Evolutionary conservation across 78 protist species (phyloP).

Genomic region (Trichosphaerium sp.): DNA sequence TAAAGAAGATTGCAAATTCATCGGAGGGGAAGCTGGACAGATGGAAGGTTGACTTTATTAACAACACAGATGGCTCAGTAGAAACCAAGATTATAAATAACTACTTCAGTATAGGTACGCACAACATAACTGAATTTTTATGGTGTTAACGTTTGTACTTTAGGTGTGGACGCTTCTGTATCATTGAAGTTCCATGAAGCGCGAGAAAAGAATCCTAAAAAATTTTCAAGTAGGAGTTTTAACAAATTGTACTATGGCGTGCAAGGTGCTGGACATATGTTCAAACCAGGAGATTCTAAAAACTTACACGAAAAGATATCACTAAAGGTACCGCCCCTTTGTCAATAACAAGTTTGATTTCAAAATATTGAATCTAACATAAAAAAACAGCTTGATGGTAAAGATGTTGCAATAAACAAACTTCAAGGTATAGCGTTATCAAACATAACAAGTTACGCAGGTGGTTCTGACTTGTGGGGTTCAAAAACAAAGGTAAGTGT

Average conservation of each 20-base stretch:
- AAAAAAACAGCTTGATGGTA: not conserved
- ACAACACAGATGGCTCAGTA: not conserved
- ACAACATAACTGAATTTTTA: constrained; percentile 58
- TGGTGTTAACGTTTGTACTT: constrained; percentile 3
- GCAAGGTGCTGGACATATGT: constrained; percentile 36
- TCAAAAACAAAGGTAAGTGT: not conserved
- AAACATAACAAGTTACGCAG: constrained; percentile 25
- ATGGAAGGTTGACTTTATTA: not conserved
- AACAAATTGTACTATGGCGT: constrained; percentile 44
- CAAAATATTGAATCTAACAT: no score
- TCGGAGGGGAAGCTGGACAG: not conserved
- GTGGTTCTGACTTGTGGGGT: constrained; percentile 24
- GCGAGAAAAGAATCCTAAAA: constrained; percentile 38
- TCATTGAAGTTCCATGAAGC: constrained; percentile 17
- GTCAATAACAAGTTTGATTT: no score
- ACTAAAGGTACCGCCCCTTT: no score
- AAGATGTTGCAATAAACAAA: not conserved
- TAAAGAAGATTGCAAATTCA: not conserved
- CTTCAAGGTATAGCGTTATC: not conserved
- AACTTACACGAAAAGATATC: no score
- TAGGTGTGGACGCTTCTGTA: not conserved
- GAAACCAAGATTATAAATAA: constrained; percentile 29
- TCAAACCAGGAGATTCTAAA: not conserved
- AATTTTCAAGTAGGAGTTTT: constrained; percentile 21
- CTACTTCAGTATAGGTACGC: constrained; percentile 69